These are phyloP conservation scores for Neofusicoccum laricinum DNA, from an alignment of 2,329 filamentous ascomycete genomes.

Conservation along the genomic window DNA sequence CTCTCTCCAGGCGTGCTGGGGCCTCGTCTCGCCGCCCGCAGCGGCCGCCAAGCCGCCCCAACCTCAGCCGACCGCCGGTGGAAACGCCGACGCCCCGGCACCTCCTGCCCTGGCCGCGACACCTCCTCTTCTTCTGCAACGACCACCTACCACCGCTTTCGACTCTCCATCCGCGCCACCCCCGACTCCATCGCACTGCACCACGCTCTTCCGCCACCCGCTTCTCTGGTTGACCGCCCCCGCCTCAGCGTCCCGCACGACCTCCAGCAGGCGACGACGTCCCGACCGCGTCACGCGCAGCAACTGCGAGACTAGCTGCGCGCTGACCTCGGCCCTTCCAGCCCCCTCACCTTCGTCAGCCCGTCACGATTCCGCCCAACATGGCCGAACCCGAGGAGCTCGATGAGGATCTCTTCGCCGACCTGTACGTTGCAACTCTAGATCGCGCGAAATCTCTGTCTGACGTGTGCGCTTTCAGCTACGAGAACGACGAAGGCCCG, in stretches of 20 bases:
- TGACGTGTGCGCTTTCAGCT: slow-evolving; percentile 24
- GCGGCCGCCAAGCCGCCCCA: background rate
- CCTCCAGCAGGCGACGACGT: background rate
- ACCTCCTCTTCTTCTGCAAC: slow-evolving; percentile 17
- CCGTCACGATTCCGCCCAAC: slow-evolving; percentile 27
- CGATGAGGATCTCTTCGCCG: slow-evolving; percentile 93
- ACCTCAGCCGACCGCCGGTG: background rate
- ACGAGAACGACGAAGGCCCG: slow-evolving; percentile 38
- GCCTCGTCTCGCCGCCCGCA: background rate
- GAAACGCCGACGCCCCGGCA: background rate
- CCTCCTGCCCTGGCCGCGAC: slow-evolving; percentile 17
- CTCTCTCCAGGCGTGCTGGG: background rate
- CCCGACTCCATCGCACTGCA: slow-evolving; percentile 7
- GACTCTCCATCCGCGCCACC: background rate
- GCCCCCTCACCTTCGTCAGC: background rate
- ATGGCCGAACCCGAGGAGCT: slow-evolving; percentile 82
- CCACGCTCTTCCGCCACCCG: background rate
- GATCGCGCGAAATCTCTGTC: background rate
- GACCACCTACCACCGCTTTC: slow-evolving; percentile 9
- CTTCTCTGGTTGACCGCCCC: background rate
- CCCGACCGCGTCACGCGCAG: background rate
- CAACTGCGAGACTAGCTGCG: background rate
- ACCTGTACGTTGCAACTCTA: slow-evolving; percentile 67
- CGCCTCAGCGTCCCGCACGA: background rate
- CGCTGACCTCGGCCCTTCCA: slow-evolving; percentile 3